phyloP scores from a whole-genome alignment of 148 eudicot species.

The Amaranthus hypochondriacus region DNA sequence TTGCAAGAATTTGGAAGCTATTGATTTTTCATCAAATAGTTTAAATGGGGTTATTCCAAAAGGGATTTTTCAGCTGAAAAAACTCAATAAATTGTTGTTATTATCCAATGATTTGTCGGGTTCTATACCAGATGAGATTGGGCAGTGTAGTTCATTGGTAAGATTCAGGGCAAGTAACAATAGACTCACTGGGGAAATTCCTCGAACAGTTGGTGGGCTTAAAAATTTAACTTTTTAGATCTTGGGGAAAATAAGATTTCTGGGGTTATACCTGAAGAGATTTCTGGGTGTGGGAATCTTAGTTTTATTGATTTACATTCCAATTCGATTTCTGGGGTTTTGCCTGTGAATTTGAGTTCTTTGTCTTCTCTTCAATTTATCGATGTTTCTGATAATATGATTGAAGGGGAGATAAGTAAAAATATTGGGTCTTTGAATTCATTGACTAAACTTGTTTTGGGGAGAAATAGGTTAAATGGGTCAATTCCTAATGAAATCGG shows the following conservation, averaged over 20 bases:
- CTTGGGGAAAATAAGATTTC: constrained; percentile 63
- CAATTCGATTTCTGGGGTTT: constrained; percentile 55
- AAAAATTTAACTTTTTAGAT: constrained; percentile 64
- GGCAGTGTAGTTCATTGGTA: constrained; percentile 62
- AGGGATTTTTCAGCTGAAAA: constrained; percentile 57
- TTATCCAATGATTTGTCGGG: constrained; percentile 79
- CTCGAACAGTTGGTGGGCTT: constrained; percentile 62
- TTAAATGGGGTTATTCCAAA: constrained; percentile 68
- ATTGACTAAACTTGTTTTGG: constrained; percentile 68
- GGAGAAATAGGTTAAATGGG: constrained; percentile 54
- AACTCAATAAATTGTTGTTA: constrained; percentile 60
- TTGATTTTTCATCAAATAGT: constrained; percentile 65
- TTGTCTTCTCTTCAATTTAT: constrained; percentile 57
- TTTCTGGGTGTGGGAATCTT: constrained; percentile 69
- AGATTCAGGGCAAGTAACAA: constrained; percentile 70
- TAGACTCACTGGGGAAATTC: constrained; percentile 56
- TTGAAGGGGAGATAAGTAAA: constrained; percentile 51
- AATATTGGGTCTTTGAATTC: constrained; percentile 61
- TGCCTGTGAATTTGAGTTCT: constrained; percentile 47
- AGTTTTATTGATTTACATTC: constrained; percentile 81
- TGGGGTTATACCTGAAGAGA: constrained; percentile 59
- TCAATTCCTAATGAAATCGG: constrained; percentile 61
- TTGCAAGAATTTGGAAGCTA: constrained; percentile 55
- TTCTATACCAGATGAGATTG: constrained; percentile 55
- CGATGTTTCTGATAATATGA: constrained; percentile 65